Evolutionary conservation across 2,329 filamentous ascomycete species (phyloP).

Genomic region (Fusarium sp.): DNA sequence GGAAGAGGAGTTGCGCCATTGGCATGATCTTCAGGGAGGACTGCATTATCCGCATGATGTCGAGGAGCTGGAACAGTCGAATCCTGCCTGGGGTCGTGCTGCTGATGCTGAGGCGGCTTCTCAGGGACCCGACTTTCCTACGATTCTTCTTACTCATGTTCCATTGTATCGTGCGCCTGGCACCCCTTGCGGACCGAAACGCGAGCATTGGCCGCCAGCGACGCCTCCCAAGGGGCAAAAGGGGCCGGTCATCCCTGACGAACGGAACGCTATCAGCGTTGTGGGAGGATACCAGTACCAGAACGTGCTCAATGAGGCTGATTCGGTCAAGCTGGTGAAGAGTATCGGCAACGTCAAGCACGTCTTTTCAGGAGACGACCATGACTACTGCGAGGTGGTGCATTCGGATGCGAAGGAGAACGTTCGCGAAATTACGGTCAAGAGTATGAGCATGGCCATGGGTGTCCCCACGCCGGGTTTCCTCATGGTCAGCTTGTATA

Average conservation of each 20-base stretch:
- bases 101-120: conserved; percentile 57
- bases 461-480: conserved; percentile 90
- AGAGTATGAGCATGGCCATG: conserved; percentile 97
- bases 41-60: conserved; percentile 69
- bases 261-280: conserved; percentile 83
- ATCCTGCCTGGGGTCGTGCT: conserved; percentile 40
- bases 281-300: conserved; percentile 93
- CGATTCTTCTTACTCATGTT: conserved; percentile 90
- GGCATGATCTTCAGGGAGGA: conserved; percentile 70
- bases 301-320: conserved; percentile 84
- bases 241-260: conserved; percentile 68
- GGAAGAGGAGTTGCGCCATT: conserved; percentile 74
- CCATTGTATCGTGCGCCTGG: conserved; percentile 85
- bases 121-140: conserved; percentile 76
- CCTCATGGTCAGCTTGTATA: conserved; percentile 89
- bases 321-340: conserved; percentile 81
- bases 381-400: conserved; percentile 94
- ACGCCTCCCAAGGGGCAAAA: conserved; percentile 70
- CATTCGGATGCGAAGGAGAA: conserved; percentile 77
- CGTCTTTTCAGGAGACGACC: conserved; percentile 95
- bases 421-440: conserved; percentile 90
- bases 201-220: conserved; percentile 85
- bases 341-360: conserved; percentile 85
- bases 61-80: conserved; percentile 66
- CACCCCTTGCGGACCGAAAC: conserved; percentile 87